A percentile compares a stretch with the other conserved stretches of the same genome.
These are phyloP conservation scores for Kuraishia capsulata DNA, from an alignment of 805 yeast species.

Conservation along the genomic window DNA sequence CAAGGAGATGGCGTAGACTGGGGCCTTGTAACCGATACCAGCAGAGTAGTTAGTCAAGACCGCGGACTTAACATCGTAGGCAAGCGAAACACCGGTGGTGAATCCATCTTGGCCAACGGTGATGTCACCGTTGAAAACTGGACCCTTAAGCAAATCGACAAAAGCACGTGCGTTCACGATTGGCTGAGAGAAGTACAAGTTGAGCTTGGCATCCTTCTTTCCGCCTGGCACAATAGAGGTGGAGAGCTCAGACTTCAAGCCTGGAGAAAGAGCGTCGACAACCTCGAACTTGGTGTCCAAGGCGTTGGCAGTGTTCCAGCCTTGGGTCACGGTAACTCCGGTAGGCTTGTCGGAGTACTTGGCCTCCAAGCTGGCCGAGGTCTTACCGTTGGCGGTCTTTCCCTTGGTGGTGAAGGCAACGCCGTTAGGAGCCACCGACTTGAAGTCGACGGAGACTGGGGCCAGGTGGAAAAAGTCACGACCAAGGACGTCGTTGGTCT, in stretches of 20 bases:
- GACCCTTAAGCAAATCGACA: slow-evolving; percentile 92
- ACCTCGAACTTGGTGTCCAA: slow-evolving; percentile 91
- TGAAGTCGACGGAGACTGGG: slow-evolving; percentile 81
- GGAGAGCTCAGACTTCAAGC: slow-evolving; percentile 86
- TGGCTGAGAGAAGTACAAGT: slow-evolving; percentile 86
- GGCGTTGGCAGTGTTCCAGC: slow-evolving; percentile 93
- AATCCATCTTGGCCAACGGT: slow-evolving; percentile 94
- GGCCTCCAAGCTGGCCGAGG: slow-evolving; percentile 85
- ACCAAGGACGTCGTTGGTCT: slow-evolving; percentile 81
- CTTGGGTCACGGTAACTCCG: slow-evolving; percentile 91
- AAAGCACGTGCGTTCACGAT: slow-evolving; percentile 90
- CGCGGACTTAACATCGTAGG: slow-evolving; percentile 91
- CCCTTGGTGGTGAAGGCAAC: slow-evolving; percentile 93
- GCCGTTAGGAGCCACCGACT: slow-evolving; percentile 93
- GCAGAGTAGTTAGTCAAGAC: slow-evolving; percentile 89
- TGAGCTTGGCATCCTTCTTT: slow-evolving; percentile 80
- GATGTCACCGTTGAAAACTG: slow-evolving; percentile 90
- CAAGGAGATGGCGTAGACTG: slow-evolving; percentile 78
- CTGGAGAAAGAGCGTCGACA: slow-evolving; percentile 86
- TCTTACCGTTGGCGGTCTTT: slow-evolving; percentile 71
- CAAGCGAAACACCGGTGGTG: slow-evolving; percentile 94
- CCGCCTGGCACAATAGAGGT: slow-evolving; percentile 83
- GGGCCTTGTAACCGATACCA: slow-evolving; percentile 87
- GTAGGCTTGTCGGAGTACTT: slow-evolving; percentile 88
- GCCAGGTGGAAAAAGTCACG: slow-evolving; percentile 90